These are phyloP conservation scores for Neurospora discreta DNA, from an alignment of 495 filamentous ascomycete species.

Conservation along the genomic window DNA sequence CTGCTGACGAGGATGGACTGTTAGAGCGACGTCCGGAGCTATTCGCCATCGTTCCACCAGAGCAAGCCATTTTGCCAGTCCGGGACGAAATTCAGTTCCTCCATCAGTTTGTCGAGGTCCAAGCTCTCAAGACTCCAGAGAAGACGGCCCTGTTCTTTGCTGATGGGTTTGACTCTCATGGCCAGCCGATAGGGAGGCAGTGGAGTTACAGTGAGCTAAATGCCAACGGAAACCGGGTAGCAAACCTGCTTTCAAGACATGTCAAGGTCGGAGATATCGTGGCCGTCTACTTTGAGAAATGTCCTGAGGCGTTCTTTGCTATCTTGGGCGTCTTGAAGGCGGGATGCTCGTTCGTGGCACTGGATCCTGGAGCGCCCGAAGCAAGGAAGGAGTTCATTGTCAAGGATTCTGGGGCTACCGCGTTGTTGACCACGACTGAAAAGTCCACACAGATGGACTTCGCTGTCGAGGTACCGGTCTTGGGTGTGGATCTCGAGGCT, in stretches of 20 bases:
- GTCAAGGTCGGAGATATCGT: conserved; percentile 44
- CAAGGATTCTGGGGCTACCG: conserved; percentile 44
- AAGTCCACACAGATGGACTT: conserved; percentile 20
- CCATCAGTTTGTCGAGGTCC: conserved; percentile 51
- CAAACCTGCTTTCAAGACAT: conserved; percentile 36
- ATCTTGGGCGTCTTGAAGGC: conserved; percentile 74
- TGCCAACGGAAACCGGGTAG: conserved; percentile 47
- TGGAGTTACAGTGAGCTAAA: conserved; percentile 58
- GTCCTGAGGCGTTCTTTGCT: conserved; percentile 63
- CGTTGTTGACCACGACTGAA: conserved; percentile 34
- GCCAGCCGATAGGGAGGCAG: conserved; percentile 17
- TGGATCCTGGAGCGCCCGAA: conserved; percentile 52
- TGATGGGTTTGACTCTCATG: conserved; percentile 19
- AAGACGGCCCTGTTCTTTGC: conserved; percentile 52
- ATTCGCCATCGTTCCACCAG: conserved; percentile 46
- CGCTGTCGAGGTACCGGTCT: conserved; percentile 19
- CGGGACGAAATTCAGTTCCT: conserved; percentile 30
- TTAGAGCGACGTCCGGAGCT: conserved; percentile 18
- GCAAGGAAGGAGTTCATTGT: conserved; percentile 56
- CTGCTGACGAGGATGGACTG: conserved; percentile 14
- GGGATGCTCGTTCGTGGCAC: conserved; percentile 71
- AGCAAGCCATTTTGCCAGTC: conserved; percentile 28
- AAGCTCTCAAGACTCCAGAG: conserved; percentile 28
- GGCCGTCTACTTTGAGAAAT: conserved; percentile 71
- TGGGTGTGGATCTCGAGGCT: conserved; percentile 26